Evolutionary conservation across 2,329 filamentous ascomycete species (phyloP), one percentile per base, ranked within the genome.

Genomic region (Colletotrichum caudatum): DNA sequence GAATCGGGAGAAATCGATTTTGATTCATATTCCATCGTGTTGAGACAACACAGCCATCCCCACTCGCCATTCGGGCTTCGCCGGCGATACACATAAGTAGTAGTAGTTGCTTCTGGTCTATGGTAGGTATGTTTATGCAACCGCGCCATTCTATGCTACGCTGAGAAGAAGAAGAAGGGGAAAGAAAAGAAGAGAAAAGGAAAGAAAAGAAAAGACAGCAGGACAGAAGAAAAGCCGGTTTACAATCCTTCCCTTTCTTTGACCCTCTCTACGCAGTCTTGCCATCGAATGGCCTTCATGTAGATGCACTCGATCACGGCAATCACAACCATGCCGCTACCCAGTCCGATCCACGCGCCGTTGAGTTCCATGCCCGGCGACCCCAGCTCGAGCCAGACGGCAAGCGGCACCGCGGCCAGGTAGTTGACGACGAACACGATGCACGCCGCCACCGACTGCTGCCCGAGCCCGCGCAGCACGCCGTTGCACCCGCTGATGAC

Each of bases 371-470:
- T 72, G 2, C 74, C 68, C 1, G 76, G 76, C 0, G 79, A 63
- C 1, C 81, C 81, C 3, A 83, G 65, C 68, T 81, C 81, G 14
- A 82, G 75, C 81, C 81, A 83, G 8, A 82, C 77, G 1, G 82
- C 80, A 35, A 82, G 44, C 0, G 82, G 82, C 7, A 83, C 80
- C 1, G 81, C 80, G 14, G 72, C 79, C n/a, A 79, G 69, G 71
- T 83, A 83, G 64, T 83, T 82, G 33, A 82, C 77, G 1, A 69
- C 72, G 2, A 81, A 78, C 0, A 81, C 80, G 4, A 82, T 76
- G 73, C 77, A 81, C 3, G 80, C 82, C 7, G 80, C 81, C 3
- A 82, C 71, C 12, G 76, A 77, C 65, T 83, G 82, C n/a, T 78
- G 77, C 0, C 81, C 82, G 5, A 83, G 78, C 18, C 82, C 82